A percentile compares a stretch with the other conserved stretches of the same genome.
These are phyloP conservation scores for Talaromyces wortmannii DNA, from an alignment of 495 filamentous ascomycete species.

Conservation along the genomic window DNA sequence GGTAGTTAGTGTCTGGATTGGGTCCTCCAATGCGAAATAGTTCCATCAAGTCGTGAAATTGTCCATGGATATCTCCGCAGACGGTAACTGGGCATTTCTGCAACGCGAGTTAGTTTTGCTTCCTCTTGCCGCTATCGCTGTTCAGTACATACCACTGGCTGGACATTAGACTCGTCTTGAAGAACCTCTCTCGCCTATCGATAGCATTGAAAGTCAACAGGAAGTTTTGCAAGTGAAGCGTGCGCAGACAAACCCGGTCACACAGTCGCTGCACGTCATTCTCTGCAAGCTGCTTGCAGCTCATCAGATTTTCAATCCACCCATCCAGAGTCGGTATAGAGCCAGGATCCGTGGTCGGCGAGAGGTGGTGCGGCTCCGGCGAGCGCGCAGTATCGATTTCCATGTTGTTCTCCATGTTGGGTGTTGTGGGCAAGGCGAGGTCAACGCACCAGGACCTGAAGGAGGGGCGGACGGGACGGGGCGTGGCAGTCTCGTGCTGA, in stretches of 20 bases:
- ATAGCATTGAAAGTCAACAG: neutral
- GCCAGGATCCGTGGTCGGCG: slow-evolving; percentile 69
- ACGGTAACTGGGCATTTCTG: slow-evolving; percentile 94
- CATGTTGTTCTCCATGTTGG: slow-evolving; percentile 93
- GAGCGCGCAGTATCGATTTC: slow-evolving; percentile 76
- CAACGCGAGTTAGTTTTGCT: slow-evolving; percentile 5
- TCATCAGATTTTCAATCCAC: slow-evolving; percentile 98
- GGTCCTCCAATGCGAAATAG: slow-evolving; percentile 89
- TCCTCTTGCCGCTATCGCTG: neutral
- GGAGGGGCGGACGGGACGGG: slow-evolving; percentile 20
- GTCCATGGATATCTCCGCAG: slow-evolving; percentile 89
- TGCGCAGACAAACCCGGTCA: slow-evolving; percentile 70
- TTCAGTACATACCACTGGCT: slow-evolving; percentile 78
- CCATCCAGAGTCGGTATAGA: slow-evolving; percentile 91
- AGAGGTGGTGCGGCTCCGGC: slow-evolving; percentile 71
- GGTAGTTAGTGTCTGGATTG: slow-evolving; percentile 89
- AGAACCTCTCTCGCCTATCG: slow-evolving; percentile 86
- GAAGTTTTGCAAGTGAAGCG: neutral
- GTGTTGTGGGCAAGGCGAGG: slow-evolving; percentile 17
- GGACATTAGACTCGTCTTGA: slow-evolving; percentile 95
- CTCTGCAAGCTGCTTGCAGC: slow-evolving; percentile 95
- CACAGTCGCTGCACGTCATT: slow-evolving; percentile 92
- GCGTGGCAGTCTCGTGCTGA: slow-evolving; percentile 28
- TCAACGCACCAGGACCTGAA: slow-evolving; percentile 19
- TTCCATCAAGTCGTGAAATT: slow-evolving; percentile 94